Percentiles rank a stretch among this genome's conserved stretches.
Evolutionary conservation across 805 yeast genomes (phyloP).

Genomic region (Limtongia smithiae): DNA sequence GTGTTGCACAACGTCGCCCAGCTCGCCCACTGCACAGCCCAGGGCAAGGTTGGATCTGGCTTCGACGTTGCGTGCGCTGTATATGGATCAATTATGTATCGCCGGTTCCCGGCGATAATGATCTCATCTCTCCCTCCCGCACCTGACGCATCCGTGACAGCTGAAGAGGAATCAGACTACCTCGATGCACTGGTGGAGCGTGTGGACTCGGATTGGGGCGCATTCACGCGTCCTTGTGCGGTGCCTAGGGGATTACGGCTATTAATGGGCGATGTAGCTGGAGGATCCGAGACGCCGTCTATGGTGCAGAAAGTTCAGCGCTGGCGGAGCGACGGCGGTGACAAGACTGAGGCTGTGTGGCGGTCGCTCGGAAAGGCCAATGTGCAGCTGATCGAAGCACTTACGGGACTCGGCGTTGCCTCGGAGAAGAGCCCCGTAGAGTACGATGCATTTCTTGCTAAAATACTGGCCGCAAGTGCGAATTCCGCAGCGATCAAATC

Average conservation of each 20-base stretch:
- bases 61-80: conserved; percentile 96
- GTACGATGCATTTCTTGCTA: conserved; percentile 37
- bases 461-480: conserved; percentile 5
- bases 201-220: conserved; percentile 52
- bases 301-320: conserved; percentile 68
- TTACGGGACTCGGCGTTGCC: conserved; percentile 43
- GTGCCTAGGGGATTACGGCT: conserved; percentile 68
- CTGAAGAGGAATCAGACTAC: conserved; percentile 25
- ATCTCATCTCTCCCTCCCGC: conserved; percentile 35
- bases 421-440: conserved; percentile 35
- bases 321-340: conserved; percentile 53
- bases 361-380: conserved; percentile 56
- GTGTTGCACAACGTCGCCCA: conserved; percentile 82
- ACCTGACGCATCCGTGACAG: conserved; percentile 32
- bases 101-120: conserved; percentile 61
- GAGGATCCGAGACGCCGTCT: conserved; percentile 93
- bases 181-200: conserved; percentile 18
- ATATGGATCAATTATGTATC: conserved; percentile 80
- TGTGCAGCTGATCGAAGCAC: conserved; percentile 48
- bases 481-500: not conserved
- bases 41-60: conserved; percentile 93
- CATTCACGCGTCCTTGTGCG: conserved; percentile 50
- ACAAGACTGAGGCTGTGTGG: conserved; percentile 51
- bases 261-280: conserved; percentile 88
- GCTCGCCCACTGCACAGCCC: conserved; percentile 88